Evolutionary conservation across 306 rosid species (phyloP).

Genomic region (Sicyos baderoa): DNA sequence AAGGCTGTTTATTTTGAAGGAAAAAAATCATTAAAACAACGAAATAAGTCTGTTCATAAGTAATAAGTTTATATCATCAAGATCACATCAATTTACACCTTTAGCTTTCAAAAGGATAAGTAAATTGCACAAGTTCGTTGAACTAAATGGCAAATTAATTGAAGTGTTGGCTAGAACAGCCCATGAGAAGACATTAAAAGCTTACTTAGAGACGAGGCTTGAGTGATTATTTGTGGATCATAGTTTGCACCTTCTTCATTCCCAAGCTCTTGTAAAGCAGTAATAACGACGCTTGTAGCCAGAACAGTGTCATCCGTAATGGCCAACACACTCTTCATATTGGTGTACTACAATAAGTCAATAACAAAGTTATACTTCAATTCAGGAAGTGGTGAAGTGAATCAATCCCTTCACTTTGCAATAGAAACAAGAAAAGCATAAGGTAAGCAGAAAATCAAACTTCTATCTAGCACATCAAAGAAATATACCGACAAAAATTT

Average conservation of each 20-base stretch:
- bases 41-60: neutral
- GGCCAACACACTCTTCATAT: conserved; percentile 7
- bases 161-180: neutral
- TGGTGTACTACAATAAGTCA: neutral
- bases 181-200: neutral
- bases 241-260: neutral
- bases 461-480: neutral
- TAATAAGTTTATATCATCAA: neutral
- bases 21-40: neutral
- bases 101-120: neutral
- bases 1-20: neutral
- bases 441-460: neutral
- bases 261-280: conserved; percentile 14
- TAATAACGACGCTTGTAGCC: neutral
- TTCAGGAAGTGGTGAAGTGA: neutral
- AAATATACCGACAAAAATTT: neutral
- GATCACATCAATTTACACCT: neutral
- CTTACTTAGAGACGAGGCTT: conserved; percentile 19
- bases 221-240: conserved; percentile 17
- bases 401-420: neutral
- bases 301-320: conserved; percentile 12
- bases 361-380: neutral
- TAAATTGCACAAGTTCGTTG: neutral
- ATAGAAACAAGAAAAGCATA: neutral
- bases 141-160: conserved; percentile 2